Conservation (phyloP, 75 land plant species). For the Isoetes taiwanensis region DNA sequence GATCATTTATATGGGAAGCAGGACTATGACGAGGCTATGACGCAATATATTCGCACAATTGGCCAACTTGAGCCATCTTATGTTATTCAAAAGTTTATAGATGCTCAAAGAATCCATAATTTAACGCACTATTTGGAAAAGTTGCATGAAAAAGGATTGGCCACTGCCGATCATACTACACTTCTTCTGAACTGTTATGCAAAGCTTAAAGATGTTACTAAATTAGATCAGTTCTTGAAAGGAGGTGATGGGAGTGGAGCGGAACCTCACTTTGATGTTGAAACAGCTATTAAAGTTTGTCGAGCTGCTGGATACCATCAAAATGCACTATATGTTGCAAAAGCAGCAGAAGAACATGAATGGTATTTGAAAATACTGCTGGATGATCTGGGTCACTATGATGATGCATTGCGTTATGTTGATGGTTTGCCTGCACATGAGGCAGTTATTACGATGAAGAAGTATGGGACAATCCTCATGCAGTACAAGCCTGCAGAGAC, state of each 20-base stretch:
- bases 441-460: conserved; percentile 72
- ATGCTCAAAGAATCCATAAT: conserved; percentile 92
- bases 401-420: conserved; percentile 82
- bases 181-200: conserved; percentile 91
- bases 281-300: conserved; percentile 87
- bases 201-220: conserved; percentile 85
- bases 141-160: conserved; percentile 87
- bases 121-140: conserved; percentile 88
- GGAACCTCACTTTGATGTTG: conserved; percentile 91
- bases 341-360: conserved; percentile 74
- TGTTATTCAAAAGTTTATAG: conserved; percentile 94
- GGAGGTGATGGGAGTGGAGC: conserved; percentile 54
- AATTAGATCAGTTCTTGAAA: conserved; percentile 69
- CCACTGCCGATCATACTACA: conserved; percentile 93
- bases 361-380: conserved; percentile 85
- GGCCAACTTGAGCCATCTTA: conserved; percentile 95
- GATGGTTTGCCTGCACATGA: conserved; percentile 61
- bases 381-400: conserved; percentile 77
- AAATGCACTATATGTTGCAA: conserved; percentile 94
- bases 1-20: conserved; percentile 91
- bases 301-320: conserved; percentile 94
- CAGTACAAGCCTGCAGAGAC: conserved; percentile 72
- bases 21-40: conserved; percentile 93
- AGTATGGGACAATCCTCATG: conserved; percentile 90
- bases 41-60: conserved; percentile 84